These are phyloP conservation scores for Pseudogymnoascus sp. DNA, from an alignment of 2,329 filamentous ascomycete species.

Conservation along the genomic window DNA sequence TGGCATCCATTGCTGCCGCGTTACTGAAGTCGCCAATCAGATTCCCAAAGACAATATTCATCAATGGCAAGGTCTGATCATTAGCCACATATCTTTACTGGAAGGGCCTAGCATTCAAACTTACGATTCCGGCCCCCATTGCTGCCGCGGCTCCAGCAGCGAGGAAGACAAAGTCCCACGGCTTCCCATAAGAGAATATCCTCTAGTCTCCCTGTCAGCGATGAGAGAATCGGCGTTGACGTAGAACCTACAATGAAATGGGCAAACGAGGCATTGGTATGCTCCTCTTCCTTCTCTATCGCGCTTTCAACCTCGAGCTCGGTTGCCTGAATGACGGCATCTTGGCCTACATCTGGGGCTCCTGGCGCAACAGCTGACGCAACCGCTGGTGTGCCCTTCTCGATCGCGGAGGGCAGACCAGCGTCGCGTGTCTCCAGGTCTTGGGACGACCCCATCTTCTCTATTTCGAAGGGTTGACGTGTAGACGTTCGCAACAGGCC, in stretches of 20 bases:
- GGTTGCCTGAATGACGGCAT: background rate
- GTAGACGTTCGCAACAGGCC: background rate
- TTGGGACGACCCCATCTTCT: background rate
- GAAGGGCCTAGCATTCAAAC: slow-evolving; percentile 14
- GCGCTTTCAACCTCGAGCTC: background rate
- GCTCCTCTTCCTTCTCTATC: background rate
- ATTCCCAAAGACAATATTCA: slow-evolving; percentile 51
- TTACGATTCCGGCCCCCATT: slow-evolving; percentile 41
- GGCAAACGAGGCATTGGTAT: background rate
- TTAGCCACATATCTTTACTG: slow-evolving; percentile 9
- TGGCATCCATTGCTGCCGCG: slow-evolving; percentile 15
- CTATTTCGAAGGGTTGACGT: background rate
- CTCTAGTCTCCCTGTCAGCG: background rate
- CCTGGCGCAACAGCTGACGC: background rate
- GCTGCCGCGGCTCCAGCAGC: slow-evolving; percentile 40
- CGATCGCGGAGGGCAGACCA: background rate
- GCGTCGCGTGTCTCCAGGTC: background rate
- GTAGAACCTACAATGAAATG: background rate
- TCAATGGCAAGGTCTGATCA: slow-evolving; percentile 45
- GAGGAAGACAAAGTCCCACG: slow-evolving; percentile 44
- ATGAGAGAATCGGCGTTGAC: too few species aligned
- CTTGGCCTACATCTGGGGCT: background rate
- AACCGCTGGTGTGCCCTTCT: background rate
- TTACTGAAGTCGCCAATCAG: slow-evolving; percentile 43
- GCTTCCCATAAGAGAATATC: slow-evolving; percentile 47